Evolutionary conservation across 139 green algal species (phyloP).

Genomic region (Nannochloris sp.): DNA sequence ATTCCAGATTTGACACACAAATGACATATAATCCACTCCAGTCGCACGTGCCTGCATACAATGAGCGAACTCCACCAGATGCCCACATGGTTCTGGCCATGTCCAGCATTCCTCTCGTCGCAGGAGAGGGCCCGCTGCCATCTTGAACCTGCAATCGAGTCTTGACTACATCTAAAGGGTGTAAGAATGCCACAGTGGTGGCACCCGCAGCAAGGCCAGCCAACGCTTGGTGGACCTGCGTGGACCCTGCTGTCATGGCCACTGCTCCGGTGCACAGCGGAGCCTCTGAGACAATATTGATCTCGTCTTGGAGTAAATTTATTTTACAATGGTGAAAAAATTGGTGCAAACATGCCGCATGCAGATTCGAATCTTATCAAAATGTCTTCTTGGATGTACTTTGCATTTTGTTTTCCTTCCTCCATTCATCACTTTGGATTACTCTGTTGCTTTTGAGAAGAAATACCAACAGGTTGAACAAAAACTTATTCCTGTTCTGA

Average conservation of each 20-base stretch:
- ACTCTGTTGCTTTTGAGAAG: too few relatives aligned
- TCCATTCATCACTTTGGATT: too few relatives aligned
- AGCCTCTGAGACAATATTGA: too few relatives aligned
- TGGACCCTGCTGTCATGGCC: neutral
- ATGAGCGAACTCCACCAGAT: conserved; percentile 53
- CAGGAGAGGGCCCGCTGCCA: conserved; percentile 44
- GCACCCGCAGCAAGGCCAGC: conserved; percentile 62
- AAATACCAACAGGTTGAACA: too few relatives aligned
- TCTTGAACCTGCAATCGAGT: conserved; percentile 81
- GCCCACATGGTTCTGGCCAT: conserved; percentile 48
- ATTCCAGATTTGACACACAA: neutral
- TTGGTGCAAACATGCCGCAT: too few relatives aligned
- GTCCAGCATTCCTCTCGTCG: conserved; percentile 41
- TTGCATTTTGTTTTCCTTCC: too few relatives aligned
- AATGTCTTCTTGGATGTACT: too few relatives aligned
- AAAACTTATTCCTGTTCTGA: too few relatives aligned
- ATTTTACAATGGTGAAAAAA: too few relatives aligned
- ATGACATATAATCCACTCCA: neutral
- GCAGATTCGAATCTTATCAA: too few relatives aligned
- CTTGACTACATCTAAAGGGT: conserved; percentile 87
- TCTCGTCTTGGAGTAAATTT: too few relatives aligned
- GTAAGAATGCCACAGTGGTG: conserved; percentile 54
- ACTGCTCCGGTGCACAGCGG: neutral
- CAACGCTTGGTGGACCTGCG: conserved; percentile 36
- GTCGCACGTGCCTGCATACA: conserved; percentile 43